phyloP scores from a whole-genome alignment of 495 filamentous ascomycete species.

The Penicillium steckii region DNA sequence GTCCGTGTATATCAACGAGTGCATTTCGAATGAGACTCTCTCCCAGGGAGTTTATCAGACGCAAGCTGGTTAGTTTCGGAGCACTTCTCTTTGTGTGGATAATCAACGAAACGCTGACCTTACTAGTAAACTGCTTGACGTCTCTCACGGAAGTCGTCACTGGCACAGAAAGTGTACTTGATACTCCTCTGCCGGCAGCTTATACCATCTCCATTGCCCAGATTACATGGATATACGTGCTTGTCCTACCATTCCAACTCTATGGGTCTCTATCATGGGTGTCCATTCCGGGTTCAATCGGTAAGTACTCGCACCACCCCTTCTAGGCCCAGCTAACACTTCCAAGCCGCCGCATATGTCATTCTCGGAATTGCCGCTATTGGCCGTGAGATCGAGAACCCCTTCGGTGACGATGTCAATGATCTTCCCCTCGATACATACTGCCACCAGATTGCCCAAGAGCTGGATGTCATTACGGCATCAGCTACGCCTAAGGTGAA shows the following conservation, averaged over 20 bases:
- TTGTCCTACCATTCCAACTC: neutral
- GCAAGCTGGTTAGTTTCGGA: neutral
- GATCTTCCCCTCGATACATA: conserved; percentile 78
- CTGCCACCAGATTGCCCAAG: conserved; percentile 66
- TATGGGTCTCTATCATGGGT: neutral
- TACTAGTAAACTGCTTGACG: too few relatives aligned
- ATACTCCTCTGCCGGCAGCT: neutral
- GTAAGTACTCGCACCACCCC: too few relatives aligned
- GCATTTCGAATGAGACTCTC: neutral
- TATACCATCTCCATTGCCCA: neutral
- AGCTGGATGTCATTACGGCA: conserved; percentile 71
- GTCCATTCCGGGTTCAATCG: conserved; percentile 55
- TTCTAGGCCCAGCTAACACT: too few relatives aligned
- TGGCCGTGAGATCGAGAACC: conserved; percentile 85
- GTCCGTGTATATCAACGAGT: neutral
- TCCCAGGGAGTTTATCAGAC: neutral
- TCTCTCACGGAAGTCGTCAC: neutral
- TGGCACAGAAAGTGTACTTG: neutral
- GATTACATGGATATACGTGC: neutral
- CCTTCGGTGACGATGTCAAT: conserved; percentile 84
- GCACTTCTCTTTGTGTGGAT: too few relatives aligned
- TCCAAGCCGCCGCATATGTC: conserved; percentile 73
- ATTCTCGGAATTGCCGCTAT: conserved; percentile 87
- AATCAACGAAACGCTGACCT: too few relatives aligned
- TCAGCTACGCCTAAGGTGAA: conserved; percentile 52